phyloP scores from a whole-genome alignment of 257 asterid species.

The Solanum virginianum region DNA sequence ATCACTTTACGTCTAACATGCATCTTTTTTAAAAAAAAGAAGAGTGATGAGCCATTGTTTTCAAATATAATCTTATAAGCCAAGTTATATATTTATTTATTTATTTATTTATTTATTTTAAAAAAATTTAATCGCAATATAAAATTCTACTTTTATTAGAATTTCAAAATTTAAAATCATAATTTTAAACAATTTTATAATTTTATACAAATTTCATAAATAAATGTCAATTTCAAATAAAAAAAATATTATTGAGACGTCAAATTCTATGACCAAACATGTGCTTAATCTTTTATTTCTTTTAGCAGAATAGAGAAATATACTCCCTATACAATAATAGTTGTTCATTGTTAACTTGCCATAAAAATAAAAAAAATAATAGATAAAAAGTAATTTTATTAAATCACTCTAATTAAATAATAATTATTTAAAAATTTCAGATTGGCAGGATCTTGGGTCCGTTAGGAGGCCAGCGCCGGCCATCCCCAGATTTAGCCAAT shows the following conservation, averaged over 20 bases:
- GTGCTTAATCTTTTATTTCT: not conserved
- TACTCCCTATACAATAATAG: not conserved
- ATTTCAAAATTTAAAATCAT: no score
- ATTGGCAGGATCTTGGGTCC: no score
- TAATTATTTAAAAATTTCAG: no score
- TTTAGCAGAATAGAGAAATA: no score
- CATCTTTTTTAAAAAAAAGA: no score
- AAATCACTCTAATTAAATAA: no score
- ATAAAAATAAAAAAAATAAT: no score
- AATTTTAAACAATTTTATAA: not conserved
- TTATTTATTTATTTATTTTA: accelerated
- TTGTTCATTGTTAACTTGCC: no score
- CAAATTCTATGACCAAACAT: not conserved
- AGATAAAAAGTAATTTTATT: no score
- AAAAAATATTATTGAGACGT: not conserved
- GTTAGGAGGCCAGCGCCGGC: no score
- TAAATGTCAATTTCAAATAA: not conserved
- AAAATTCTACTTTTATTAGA: not conserved
- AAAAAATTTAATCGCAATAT: accelerated
- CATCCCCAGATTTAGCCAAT: no score
- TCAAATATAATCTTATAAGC: not conserved
- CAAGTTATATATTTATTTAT: not conserved
- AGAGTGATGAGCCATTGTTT: not conserved
- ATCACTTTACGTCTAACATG: not conserved
- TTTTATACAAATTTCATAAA: not conserved